These are phyloP conservation scores for Leccinum fibrillosum DNA, from an alignment of 768 basidiomycete species.

Conservation along the genomic window DNA sequence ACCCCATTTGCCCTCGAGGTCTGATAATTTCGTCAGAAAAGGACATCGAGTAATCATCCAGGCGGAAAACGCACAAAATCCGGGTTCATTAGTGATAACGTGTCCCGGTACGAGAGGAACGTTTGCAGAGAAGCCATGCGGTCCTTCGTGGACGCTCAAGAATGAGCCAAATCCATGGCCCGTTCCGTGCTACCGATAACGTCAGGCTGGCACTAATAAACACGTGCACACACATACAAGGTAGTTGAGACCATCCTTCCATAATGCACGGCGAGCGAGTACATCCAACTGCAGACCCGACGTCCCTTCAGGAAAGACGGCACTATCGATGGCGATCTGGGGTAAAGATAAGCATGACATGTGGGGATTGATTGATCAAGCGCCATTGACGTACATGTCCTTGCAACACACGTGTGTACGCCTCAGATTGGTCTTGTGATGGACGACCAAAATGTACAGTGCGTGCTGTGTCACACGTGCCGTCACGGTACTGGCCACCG, in stretches of 20 bases:
- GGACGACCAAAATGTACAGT: conserved; percentile 88
- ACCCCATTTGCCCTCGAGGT: conserved; percentile 79
- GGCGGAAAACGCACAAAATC: conserved; percentile 63
- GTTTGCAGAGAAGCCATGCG: conserved; percentile 70
- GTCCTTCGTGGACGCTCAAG: conserved; percentile 82
- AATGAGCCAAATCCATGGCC: conserved; percentile 90
- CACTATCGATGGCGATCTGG: conserved; percentile 87
- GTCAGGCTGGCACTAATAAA: conserved; percentile 13
- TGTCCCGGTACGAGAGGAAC: conserved; percentile 80
- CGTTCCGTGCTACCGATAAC: conserved; percentile 69
- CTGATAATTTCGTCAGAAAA: conserved; percentile 35
- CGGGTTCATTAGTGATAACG: conserved; percentile 92
- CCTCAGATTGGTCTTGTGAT: conserved; percentile 80
- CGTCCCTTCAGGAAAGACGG: conserved; percentile 89
- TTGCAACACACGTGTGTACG: conserved; percentile 93
- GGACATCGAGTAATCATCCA: conserved; percentile 9
- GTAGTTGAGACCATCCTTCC: conserved; percentile 84
- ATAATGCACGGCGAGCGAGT: conserved; percentile 83
- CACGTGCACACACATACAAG: conserved; percentile 43
- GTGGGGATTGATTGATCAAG: conserved; percentile 16
- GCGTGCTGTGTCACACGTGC: conserved; percentile 83
- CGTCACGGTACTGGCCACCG: conserved; percentile 86
- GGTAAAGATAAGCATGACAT: conserved; percentile 18
- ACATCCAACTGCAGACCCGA: conserved; percentile 82
- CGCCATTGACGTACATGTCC: conserved; percentile 71